Conservation (phyloP, 441 rosid genomes). For the Breynia disticha region DNA sequence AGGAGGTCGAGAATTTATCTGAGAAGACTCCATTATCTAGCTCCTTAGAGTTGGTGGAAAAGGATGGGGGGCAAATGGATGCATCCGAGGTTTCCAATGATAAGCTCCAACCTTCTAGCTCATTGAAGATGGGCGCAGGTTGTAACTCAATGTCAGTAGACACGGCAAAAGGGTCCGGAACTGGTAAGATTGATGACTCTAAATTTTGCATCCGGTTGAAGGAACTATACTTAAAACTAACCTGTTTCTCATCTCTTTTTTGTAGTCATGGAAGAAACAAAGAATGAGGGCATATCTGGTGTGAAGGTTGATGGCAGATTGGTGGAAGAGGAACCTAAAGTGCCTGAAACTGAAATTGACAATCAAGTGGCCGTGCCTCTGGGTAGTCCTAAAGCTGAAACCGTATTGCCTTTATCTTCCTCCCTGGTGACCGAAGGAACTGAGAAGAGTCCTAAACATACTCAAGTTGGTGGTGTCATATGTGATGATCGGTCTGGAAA, state of each 20-base stretch:
- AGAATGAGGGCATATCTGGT: slow-evolving; percentile 5
- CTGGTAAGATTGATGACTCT: background rate
- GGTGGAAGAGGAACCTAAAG: background rate
- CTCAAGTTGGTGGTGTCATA: background rate
- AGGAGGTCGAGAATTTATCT: background rate
- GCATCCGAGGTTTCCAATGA: background rate
- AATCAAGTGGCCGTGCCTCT: background rate
- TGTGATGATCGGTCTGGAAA: slow-evolving; percentile 4
- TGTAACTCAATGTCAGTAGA: background rate
- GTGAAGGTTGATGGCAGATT: background rate
- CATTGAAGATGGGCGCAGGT: background rate
- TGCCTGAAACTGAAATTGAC: background rate
- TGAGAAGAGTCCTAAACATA: slow-evolving; percentile 9
- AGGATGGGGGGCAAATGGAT: background rate
- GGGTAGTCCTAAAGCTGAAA: background rate
- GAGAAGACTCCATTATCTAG: background rate
- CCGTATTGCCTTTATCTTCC: background rate
- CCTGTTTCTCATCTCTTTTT: background rate
- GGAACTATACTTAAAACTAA: slow-evolving; percentile 1
- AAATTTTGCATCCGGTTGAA: background rate
- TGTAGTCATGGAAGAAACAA: slow-evolving; percentile 3
- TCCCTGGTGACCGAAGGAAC: background rate
- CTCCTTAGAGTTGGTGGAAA: background rate
- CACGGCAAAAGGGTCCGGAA: background rate
- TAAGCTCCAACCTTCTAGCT: background rate